These are phyloP conservation scores for Mortierella sp. DNA, from an alignment of 371 early-diverging fungal genomes.

Conservation along the genomic window DNA sequence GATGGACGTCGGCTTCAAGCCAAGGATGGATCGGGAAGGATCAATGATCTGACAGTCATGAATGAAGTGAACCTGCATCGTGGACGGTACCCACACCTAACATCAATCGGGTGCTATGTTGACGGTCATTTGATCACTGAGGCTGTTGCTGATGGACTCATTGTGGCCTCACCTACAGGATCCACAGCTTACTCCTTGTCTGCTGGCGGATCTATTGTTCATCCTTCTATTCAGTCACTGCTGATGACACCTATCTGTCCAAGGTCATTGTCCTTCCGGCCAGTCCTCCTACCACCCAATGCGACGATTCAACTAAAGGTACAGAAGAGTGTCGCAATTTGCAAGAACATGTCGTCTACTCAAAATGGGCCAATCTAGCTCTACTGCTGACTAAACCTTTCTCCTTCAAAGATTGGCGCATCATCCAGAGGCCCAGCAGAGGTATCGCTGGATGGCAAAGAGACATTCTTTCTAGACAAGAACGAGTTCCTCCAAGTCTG, in stretches of 20 bases:
- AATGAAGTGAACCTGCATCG: constrained; percentile 93
- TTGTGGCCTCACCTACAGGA: constrained; percentile 94
- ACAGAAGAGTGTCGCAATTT: no score
- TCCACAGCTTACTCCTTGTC: constrained; percentile 95
- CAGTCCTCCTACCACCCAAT: constrained; percentile 87
- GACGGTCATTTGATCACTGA: constrained; percentile 85
- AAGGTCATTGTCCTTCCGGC: constrained; percentile 92
- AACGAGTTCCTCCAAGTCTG: constrained; percentile 76
- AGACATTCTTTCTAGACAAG: constrained; percentile 72
- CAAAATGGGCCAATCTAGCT: no score
- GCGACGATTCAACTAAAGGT: constrained; percentile 74
- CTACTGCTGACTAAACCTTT: constrained; percentile 12
- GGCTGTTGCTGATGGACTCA: constrained; percentile 81
- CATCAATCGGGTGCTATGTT: constrained; percentile 81
- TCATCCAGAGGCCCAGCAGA: constrained; percentile 71
- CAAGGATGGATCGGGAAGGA: constrained; percentile 47
- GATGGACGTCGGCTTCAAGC: constrained; percentile 61
- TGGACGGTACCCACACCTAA: constrained; percentile 86
- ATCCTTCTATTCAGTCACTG: constrained; percentile 90
- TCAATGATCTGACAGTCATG: constrained; percentile 75
- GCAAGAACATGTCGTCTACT: no score
- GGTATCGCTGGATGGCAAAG: constrained; percentile 80
- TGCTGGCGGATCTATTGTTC: constrained; percentile 94
- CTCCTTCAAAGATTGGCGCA: constrained; percentile 63
- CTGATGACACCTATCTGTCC: constrained; percentile 97